Percentiles rank a stretch among this genome's conserved stretches.
phyloP scores from a whole-genome alignment of 441 rosid species.

The Jatropha multifida region DNA sequence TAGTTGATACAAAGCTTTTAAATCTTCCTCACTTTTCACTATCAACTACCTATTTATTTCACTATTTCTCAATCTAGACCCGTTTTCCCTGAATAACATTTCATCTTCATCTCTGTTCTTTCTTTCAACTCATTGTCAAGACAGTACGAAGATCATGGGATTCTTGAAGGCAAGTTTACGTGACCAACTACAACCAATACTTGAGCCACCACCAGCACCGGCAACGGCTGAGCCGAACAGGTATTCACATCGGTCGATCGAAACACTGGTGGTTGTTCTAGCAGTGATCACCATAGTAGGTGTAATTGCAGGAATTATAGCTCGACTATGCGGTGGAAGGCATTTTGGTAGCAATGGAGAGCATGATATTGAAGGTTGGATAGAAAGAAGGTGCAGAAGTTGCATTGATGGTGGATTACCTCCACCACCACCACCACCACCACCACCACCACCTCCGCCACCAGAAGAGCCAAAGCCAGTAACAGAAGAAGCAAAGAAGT shows the following conservation, averaged over 20 bases:
- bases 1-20: neutral
- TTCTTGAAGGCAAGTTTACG: slow-evolving; percentile 35
- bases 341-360: slow-evolving; percentile 73
- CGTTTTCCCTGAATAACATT: neutral
- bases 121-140: neutral
- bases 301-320: slow-evolving; percentile 72
- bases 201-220: slow-evolving; percentile 42
- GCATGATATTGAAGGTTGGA: slow-evolving; percentile 90
- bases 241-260: slow-evolving; percentile 62
- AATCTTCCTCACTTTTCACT: neutral
- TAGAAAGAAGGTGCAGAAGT: slow-evolving; percentile 74
- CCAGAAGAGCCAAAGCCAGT: slow-evolving; percentile 43
- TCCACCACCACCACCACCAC: slow-evolving; percentile 36
- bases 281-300: slow-evolving; percentile 73
- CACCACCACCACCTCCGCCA: slow-evolving; percentile 35
- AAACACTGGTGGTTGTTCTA: slow-evolving; percentile 76
- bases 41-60: neutral
- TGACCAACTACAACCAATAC: slow-evolving; percentile 41
- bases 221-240: slow-evolving; percentile 40
- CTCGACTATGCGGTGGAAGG: slow-evolving; percentile 76
- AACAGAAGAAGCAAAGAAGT: slow-evolving; percentile 48
- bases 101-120: neutral
- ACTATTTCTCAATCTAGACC: neutral
- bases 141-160: slow-evolving; percentile 25
- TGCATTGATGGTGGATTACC: slow-evolving; percentile 86